Evolutionary conservation across 768 basidiomycete species (phyloP).

Genomic region (Termitomyces sp.): DNA sequence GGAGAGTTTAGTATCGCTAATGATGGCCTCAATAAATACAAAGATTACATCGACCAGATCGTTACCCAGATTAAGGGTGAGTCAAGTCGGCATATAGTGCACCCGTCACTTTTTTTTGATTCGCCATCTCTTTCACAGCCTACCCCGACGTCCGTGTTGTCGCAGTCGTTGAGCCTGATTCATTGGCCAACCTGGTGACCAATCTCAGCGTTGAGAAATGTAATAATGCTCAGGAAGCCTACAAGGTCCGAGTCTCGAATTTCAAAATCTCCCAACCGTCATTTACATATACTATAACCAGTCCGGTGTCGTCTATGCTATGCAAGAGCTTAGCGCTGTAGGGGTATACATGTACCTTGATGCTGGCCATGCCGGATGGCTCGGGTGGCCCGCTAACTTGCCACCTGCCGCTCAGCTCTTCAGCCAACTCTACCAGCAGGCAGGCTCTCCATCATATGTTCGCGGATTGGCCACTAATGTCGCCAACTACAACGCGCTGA

Average conservation of each 20-base stretch:
- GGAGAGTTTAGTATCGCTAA: constrained; percentile 59
- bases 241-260: constrained; percentile 27
- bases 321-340: constrained; percentile 46
- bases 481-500: constrained; percentile 39
- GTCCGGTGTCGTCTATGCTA: constrained; percentile 48
- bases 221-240: constrained; percentile 45
- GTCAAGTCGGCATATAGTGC: constrained; percentile 3
- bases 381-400: constrained; percentile 65
- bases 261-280: neutral
- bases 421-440: constrained; percentile 38
- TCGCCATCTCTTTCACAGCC: constrained; percentile 20
- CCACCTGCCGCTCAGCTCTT: constrained; percentile 52
- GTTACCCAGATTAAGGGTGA: constrained; percentile 49
- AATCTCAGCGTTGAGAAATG: constrained; percentile 58
- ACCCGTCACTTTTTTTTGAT: neutral
- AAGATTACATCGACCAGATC: constrained; percentile 55
- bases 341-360: constrained; percentile 60
- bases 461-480: constrained; percentile 59
- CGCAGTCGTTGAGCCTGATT: constrained; percentile 64
- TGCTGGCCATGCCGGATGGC: constrained; percentile 61
- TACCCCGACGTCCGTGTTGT: constrained; percentile 58
- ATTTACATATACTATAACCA: constrained; percentile 7
- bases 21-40: constrained; percentile 49
- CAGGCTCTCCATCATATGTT: constrained; percentile 47
- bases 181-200: constrained; percentile 63